These are phyloP conservation scores for Neocatenulostroma microsporum DNA, from an alignment of 2,329 filamentous ascomycete genomes.

Conservation along the genomic window DNA sequence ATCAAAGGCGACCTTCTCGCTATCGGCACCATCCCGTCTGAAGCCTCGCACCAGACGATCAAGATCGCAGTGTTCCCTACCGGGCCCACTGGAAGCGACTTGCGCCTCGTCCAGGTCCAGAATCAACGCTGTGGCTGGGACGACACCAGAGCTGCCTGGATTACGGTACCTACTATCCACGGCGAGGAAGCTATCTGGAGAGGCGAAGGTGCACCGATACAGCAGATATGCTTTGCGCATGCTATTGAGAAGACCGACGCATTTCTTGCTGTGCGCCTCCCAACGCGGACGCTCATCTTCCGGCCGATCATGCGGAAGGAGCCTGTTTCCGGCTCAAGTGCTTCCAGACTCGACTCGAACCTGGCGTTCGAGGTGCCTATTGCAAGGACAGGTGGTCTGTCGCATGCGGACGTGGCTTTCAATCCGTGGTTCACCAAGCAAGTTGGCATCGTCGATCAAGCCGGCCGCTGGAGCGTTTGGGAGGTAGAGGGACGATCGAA, in stretches of 20 bases:
- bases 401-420: conserved; percentile 58
- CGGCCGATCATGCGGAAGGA: conserved; percentile 31
- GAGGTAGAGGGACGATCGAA: conserved; percentile 36
- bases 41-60: conserved; percentile 24
- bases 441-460: conserved; percentile 57
- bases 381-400: conserved; percentile 46
- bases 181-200: conserved; percentile 50
- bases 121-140: conserved; percentile 51
- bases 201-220: conserved; percentile 46
- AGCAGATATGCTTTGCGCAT: conserved; percentile 47
- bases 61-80: conserved; percentile 30
- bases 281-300: conserved; percentile 42
- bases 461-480: conserved; percentile 62
- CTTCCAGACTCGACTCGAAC: conserved; percentile 50
- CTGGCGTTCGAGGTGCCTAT: conserved; percentile 47
- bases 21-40: conserved; percentile 48
- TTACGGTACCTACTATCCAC: conserved; percentile 42
- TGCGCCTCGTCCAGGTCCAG: conserved; percentile 49
- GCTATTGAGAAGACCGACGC: conserved; percentile 32
- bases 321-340: too few relatives aligned
- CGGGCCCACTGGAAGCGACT: conserved; percentile 51
- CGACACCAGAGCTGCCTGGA: conserved; percentile 36
- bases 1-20: conserved; percentile 43
- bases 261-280: conserved; percentile 47
- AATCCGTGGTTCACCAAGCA: conserved; percentile 55